Evolutionary conservation across 2,329 filamentous ascomycete species (phyloP), one percentile per base, ranked within the genome.

Genomic region (Trichoderma sp.): DNA sequence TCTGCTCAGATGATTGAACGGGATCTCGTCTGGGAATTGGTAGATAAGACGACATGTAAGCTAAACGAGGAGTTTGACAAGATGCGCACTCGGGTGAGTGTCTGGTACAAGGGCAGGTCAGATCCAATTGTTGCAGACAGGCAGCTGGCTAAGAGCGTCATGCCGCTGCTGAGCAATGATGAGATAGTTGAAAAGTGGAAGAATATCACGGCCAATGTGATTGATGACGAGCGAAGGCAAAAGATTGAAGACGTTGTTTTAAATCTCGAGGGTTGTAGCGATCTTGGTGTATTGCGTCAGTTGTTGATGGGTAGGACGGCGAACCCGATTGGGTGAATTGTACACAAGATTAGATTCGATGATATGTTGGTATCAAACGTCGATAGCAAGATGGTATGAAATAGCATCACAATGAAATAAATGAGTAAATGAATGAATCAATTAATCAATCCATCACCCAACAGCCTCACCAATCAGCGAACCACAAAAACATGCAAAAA

Each of bases 121-220:
- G 64, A 71, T 9, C 63, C 63, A 1, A 66, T 66, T 42, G 9
- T 50, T 29, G 54, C 35, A 2, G 53, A 66, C 9, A 45, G 53
- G 19, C 37, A 56, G 19, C 71, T 69, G 25, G 73, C 79, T 0
- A 76, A 71, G 63, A 78, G 78, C 7, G 71, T 78, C 8, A 63
- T 75, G 32, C 77, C 76, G 2, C 71, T 73, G 2, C 67, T 81
- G 17, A 72, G 73, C 3, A 80, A 81, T 68, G 74, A 77, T 12
- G 78, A 80, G 57, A 77, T 81, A 22, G 66, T 78, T 9, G 67
- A 71, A 6, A 81, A 80, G 68, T 81, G 75, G 73, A 70, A 73
- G 56, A 67, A 63, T n/a, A 65, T 79, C 15, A 75, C 75, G 3
- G 64, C 69, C 10, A 71, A 67, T 15, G 71, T 78, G 1, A 75